A percentile compares a stretch with the other conserved stretches of the same genome.
phyloP scores from a whole-genome alignment of 192 early-diverging fungal genomes.

The Coemansia sp. region DNA sequence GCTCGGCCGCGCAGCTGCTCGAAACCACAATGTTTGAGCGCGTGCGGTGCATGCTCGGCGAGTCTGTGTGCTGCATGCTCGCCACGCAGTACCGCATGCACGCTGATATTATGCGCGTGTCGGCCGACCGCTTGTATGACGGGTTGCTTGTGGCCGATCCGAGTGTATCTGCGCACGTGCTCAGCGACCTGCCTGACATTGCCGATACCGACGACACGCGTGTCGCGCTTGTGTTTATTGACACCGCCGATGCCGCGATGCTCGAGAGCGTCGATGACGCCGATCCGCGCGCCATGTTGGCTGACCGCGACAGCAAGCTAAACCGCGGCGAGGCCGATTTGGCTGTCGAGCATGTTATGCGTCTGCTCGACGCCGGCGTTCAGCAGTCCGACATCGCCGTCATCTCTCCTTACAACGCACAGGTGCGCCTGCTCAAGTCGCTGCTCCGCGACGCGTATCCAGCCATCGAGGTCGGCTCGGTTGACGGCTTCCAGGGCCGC shows the following conservation, averaged over 20 bases:
- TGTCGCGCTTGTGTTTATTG: constrained; percentile 64
- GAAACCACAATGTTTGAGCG: constrained; percentile 79
- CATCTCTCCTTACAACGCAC: constrained; percentile 85
- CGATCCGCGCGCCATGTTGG: not conserved
- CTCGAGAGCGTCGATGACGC: constrained; percentile 28
- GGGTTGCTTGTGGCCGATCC: constrained; percentile 62
- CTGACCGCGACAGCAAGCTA: constrained; percentile 59
- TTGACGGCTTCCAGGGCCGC: constrained; percentile 90
- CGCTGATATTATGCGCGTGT: constrained; percentile 73
- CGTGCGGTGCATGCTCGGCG: constrained; percentile 60
- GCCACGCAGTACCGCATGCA: constrained; percentile 91
- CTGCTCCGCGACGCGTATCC: constrained; percentile 57
- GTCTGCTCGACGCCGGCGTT: constrained; percentile 65
- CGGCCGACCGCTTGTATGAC: constrained; percentile 70
- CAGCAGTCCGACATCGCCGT: constrained; percentile 67
- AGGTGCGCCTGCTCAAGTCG: constrained; percentile 59
- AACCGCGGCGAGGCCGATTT: constrained; percentile 78
- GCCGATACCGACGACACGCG: constrained; percentile 58
- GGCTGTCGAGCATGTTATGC: constrained; percentile 60
- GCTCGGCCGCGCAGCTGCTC: not conserved
- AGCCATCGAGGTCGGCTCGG: constrained; percentile 74
- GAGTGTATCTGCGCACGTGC: constrained; percentile 60
- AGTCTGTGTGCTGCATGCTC: constrained; percentile 64
- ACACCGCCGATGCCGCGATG: constrained; percentile 60
- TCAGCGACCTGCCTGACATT: constrained; percentile 64